Evolutionary conservation across 768 basidiomycete species (phyloP).

Genomic region (Lentinula aciculospora): DNA sequence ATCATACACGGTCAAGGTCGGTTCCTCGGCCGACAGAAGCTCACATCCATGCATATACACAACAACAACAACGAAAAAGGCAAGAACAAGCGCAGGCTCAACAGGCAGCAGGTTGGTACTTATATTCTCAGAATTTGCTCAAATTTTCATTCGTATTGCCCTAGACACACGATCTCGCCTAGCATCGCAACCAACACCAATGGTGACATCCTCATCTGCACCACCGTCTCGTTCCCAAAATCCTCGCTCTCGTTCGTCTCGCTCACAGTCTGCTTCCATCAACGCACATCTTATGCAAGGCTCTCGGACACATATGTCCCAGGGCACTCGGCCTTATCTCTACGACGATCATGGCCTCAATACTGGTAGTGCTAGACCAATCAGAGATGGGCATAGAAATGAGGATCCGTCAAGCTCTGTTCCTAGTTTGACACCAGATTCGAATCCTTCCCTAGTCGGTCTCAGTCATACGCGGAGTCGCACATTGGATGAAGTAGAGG

Average conservation of each 20-base stretch:
- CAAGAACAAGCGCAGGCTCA: not conserved
- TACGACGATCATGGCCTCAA: not conserved
- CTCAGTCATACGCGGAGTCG: not conserved
- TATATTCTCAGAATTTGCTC: not conserved
- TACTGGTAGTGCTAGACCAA: not conserved
- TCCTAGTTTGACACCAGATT: not conserved
- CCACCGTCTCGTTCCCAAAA: not conserved
- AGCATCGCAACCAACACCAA: not conserved
- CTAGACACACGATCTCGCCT: not conserved
- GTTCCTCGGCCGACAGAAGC: not conserved
- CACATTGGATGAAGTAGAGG: not conserved
- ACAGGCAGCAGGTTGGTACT: not conserved
- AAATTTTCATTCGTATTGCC: no score
- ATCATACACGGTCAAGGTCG: not conserved
- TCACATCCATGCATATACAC: not conserved
- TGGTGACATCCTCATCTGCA: not conserved
- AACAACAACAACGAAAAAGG: not conserved
- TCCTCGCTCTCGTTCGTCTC: not conserved
- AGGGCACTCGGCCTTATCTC: not conserved
- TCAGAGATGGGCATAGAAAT: not conserved
- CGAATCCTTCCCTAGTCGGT: not conserved
- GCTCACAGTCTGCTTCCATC: not conserved
- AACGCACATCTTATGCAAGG: not conserved
- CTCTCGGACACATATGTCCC: not conserved
- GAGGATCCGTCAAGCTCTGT: not conserved